A percentile compares a stretch with the other conserved stretches of the same genome.
Evolutionary conservation across 164 flowering plant genomes (phyloP).

Genomic region (Amborella trichopoda): DNA sequence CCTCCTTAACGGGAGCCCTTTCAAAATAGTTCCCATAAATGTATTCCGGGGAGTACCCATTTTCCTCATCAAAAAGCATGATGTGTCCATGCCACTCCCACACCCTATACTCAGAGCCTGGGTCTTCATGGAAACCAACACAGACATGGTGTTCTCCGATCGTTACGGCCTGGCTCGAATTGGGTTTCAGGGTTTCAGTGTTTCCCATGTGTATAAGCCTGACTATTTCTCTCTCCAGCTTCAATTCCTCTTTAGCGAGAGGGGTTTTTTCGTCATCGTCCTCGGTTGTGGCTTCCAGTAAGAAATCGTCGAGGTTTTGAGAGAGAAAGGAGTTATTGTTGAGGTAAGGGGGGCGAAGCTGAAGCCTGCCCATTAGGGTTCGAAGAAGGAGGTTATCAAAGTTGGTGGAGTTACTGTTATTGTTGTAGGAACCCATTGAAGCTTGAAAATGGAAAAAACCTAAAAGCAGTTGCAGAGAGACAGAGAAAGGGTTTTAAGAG

Average conservation of each 20-base stretch:
- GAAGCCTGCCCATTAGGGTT: conserved; percentile 58
- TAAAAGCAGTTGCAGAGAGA: too few relatives aligned
- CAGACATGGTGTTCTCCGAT: conserved; percentile 80
- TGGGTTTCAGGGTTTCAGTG: conserved; percentile 59
- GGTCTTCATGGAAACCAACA: conserved; percentile 62
- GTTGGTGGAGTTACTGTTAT: conserved; percentile 3
- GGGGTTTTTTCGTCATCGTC: conserved; percentile 23
- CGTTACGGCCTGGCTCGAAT: conserved; percentile 84
- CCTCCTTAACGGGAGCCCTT: conserved; percentile 20
- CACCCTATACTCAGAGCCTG: conserved; percentile 65
- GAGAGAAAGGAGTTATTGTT: conserved; percentile 24
- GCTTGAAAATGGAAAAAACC: too few relatives aligned
- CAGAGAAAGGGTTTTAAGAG: too few relatives aligned
- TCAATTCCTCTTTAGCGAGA: conserved; percentile 66
- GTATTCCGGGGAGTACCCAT: conserved; percentile 76
- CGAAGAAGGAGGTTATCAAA: conserved; percentile 37
- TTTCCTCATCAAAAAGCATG: conserved; percentile 76
- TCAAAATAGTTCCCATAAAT: conserved; percentile 94
- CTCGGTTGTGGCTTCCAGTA: conserved; percentile 19
- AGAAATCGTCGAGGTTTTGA: conserved; percentile 48
- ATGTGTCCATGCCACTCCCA: conserved; percentile 99
- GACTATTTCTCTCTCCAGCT: conserved; percentile 66
- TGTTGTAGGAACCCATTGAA: too few relatives aligned
- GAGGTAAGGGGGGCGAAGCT: conserved; percentile 43
- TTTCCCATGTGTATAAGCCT: conserved; percentile 40